phyloP scores from a whole-genome alignment of 225 moss, liverwort and hornwort species.

The Sphagnum tenellum region DNA sequence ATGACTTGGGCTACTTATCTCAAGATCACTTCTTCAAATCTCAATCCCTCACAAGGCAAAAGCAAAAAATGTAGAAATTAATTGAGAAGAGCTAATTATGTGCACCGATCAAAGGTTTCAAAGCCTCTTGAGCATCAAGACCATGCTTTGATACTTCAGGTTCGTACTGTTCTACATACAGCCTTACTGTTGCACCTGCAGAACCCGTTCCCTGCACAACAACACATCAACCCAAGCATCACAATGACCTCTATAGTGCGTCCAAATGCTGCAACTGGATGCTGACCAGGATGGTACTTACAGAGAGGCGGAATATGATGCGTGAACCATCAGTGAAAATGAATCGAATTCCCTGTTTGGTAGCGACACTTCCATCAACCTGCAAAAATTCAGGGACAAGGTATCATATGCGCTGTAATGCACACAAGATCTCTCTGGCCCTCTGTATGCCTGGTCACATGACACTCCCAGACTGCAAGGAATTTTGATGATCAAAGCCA shows the following conservation, averaged over 20 bases:
- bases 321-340: conserved; percentile 87
- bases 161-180: conserved; percentile 90
- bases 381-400: conserved; percentile 3
- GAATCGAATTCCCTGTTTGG: conserved; percentile 85
- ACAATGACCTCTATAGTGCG: too few relatives aligned
- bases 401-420: background rate
- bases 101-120: conserved; percentile 64
- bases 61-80: too few relatives aligned
- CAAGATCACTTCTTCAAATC: background rate
- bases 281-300: conserved; percentile 6
- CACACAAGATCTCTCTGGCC: too few relatives aligned
- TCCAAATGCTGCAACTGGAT: background rate
- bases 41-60: too few relatives aligned
- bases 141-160: conserved; percentile 58
- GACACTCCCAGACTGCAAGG: too few relatives aligned
- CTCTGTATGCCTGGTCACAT: too few relatives aligned
- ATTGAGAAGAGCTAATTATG: background rate
- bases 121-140: conserved; percentile 68
- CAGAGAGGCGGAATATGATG: conserved; percentile 82
- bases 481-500: too few relatives aligned
- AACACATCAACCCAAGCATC: background rate
- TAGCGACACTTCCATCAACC: conserved; percentile 75
- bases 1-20: background rate
- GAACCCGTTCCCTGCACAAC: conserved; percentile 68
- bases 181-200: conserved; percentile 78